A percentile compares a stretch with the other conserved stretches of the same genome.
phyloP scores from a whole-genome alignment of 176 grass and related monocot genomes.

The Cenchrus americanus region DNA sequence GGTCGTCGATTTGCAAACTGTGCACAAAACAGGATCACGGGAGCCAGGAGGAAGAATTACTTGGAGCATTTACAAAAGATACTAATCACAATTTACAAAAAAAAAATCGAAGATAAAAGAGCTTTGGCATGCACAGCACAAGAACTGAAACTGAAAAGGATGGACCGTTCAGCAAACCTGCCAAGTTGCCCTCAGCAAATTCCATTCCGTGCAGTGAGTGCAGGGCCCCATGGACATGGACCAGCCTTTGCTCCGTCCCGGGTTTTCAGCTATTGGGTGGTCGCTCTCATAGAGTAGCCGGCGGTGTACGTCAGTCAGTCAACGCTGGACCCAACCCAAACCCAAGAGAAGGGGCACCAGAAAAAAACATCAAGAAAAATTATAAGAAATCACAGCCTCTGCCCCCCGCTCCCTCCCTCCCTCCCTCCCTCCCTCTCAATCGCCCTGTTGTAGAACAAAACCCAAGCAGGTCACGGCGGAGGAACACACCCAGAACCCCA shows the following conservation, averaged over 20 bases:
- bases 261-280: constrained; percentile 29
- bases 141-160: not conserved
- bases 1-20: not conserved
- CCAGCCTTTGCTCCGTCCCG: not conserved
- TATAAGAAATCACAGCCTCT: not conserved
- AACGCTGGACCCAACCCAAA: constrained; percentile 28
- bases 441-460: constrained; percentile 20
- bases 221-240: not conserved
- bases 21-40: not conserved
- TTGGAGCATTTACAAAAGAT: too few species aligned
- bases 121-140: not conserved
- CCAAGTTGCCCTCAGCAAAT: constrained; percentile 15
- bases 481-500: not conserved
- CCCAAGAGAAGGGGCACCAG: constrained; percentile 3
- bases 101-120: too few species aligned
- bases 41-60: not conserved
- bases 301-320: constrained; percentile 44
- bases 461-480: constrained; percentile 34
- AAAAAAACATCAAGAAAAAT: not conserved
- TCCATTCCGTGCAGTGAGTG: not conserved
- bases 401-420: not conserved
- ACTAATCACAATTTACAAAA: too few species aligned
- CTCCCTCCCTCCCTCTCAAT: not conserved
- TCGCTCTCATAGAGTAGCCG: not conserved
- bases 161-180: not conserved